Evolutionary conservation across 352 stramenopile species (phyloP), one percentile per base, ranked within the genome.

Genomic region (Globisporangium perplexum): DNA sequence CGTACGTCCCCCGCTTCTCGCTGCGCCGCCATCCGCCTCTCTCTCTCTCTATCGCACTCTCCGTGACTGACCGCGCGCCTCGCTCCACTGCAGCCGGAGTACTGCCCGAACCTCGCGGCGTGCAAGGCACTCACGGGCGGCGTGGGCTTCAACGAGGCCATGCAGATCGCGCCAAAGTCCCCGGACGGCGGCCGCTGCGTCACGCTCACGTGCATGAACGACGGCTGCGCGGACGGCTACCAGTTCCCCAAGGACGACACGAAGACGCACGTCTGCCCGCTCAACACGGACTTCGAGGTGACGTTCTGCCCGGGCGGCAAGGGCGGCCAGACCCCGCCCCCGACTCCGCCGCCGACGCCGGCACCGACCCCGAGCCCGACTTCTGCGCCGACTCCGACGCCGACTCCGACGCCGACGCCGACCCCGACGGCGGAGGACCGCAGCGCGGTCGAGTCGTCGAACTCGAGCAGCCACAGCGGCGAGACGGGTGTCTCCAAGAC

Each of bases 81-180:
- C 12, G 23, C 4, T 17, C 45, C 15, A 18, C 3, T 36, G 17
- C 30, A 86, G 71, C 78, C 81, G 6, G 72, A 73, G 22, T 77
- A 83, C 54, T 91, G 81, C 62, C 3, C 23, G 0, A 85, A 57
- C 48, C 57, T 87, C 7, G 63, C 65, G 18, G 65, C 43, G 1
- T 91, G 81, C 55, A 88, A 88, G 67, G 58, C 62, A n/a, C 28
- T 68, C 15, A 91, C 77, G 0, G 80, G 81, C 14, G 74, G 69
- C 45, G 66, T 78, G 1, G 76, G 77, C 41, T 92, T 83, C 53
- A 91, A 88, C 55, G 59, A 81, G 33, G 51, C 76, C 41, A 88
- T 90, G 73, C 69, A 71, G 65, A 86, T 90, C 55, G 56, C 66
- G 7, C 72, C 77, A 2, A 64, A 56, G 46, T 47, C 64, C n/a